Evolutionary conservation across 352 stramenopile genomes (phyloP), one percentile per base, ranked within the genome.

Genomic region (Vaucheria bursata): DNA sequence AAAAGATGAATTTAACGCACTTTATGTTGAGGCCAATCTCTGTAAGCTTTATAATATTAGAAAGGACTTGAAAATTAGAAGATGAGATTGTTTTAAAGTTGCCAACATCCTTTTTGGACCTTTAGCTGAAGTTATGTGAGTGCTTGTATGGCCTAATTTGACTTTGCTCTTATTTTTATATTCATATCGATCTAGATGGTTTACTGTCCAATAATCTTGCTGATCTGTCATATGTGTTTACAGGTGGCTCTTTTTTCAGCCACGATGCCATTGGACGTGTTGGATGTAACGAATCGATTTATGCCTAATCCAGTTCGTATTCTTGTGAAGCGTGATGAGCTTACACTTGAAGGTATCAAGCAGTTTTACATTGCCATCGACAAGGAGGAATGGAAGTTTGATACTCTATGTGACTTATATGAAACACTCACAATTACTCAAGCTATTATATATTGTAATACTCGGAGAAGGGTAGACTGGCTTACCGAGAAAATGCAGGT

Each of bases 371-470:
- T 99, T 79, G 93, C 92, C 40, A 94, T 99, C 40, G 96, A 99
- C 50, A 88, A 90, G 73, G 96, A 99, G 86, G 95, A 98, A 85
- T 99, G 95, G 95, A 99, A 99, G 88, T 95, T 99, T 77, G 95
- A 98, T 81, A 99, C 95, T 71, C 89, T 99, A 35, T 99, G 95
- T 87, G 96, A 99, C 91, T 85, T 99, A 77, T 99, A 99, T 89
- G 95, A 98, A 85, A 99, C 95, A 73, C 88, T 99, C 59, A 98
- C 95, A 71, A 99, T 99, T 86, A 98, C 96, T 75, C 95, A 99
- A 86, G 95, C 95, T 71, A 98, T 99, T 85, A 99, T 99, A 79
- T 99, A 98, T 89, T 99, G 95, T 88, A 99, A 99, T 89, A 99
- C 95, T 69, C 87, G 94, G 81, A 91, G 93, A 88, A 68, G 77